Evolutionary conservation across 2,329 filamentous ascomycete species (phyloP), one percentile per base, ranked within the genome.

Genomic region (Aspergillus cejpii): DNA sequence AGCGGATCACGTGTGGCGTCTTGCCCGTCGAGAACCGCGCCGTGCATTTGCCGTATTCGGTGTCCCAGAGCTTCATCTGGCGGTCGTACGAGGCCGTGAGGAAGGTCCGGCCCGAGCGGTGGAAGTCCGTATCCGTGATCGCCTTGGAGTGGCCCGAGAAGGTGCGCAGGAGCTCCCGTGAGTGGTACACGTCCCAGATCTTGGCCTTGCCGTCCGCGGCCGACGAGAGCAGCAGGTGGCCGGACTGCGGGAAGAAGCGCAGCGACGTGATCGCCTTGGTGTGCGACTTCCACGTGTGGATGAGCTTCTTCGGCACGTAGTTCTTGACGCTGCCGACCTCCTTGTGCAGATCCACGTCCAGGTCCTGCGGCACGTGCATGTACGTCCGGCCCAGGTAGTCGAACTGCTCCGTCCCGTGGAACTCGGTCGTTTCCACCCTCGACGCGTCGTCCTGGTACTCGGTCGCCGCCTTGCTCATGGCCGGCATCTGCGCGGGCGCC

Each of bases 1-100:
- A 97, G 55, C 87, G 84, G 56, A 98, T 76, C 41, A 95, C 90
- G 63, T 98, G 92, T 4, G 92, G 91, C 11, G 89, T 97, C 73
- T 94, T 94, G 61, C 91, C 91, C 0, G 87, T 94, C 14, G 84
- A 88, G 73, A 94, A 98, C 46, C 88, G 87, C 59, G 81, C 84
- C 54, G 95, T 72, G 62, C 91, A 97, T 56, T 83, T 77, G 37
- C 92, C 92, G 17, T 87, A 96, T 68, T 98, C 92, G 0, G 91
- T 96, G 60, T 98, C 92, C 92, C 92, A 98, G 23, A 98, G 77
- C 70, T 97, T 96, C 74, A 97, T 96, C 72, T 87, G 85, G 43
- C 91, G 85, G 66, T 98, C 92, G 66, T 94, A 98, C 12, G 87
- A 92, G 1, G 87, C 85, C 2, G 90, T 90, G 20, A 98, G 71